Evolutionary conservation across 495 filamentous ascomycete species (phyloP), one percentile per base, ranked within the genome.

Genomic region (Hypomontagnella submonticulosa): DNA sequence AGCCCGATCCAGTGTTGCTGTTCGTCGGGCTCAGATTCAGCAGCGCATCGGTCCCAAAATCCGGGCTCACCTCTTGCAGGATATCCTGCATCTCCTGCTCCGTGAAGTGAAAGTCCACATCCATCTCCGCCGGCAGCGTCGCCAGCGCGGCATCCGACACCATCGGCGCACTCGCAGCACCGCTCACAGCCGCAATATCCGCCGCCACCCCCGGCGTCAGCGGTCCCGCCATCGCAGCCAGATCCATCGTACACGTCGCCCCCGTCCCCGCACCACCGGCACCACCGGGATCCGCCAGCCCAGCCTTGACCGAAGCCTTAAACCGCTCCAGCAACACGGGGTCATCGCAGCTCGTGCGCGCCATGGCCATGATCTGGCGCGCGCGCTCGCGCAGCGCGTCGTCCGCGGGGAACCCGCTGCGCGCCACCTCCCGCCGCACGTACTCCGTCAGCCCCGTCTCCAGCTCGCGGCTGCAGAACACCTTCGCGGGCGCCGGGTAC

Each of bases 381-480:
- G 80, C 83, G 59, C 73, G 64, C 10, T 67, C 63, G 16, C 73
- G 64, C 4, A 85, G 61, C 4, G 54, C 57, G 2, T 79, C 76
- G 48, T 84, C 80, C n/a, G 15, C 41, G 0, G 83, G 83, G 48
- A 78, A 79, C 10, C 42, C 59, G 0, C 44, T 69, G 4, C 53
- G 53, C 1, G 49, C 44, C 7, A 79, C 52, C 59, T 76, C 71
- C 0, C 38, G 48, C 4, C 63, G 61, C 30, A 81, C 79, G 61
- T 78, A 83, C 38, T 76, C 75, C 4, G 62, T 72, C 18, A 85
- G 63, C 11, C 76, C 80, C 20, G 38, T 66, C 69, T 85, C 83
- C 5, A 85, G 73, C 61, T 84, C 83, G 4, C 82, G 71, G 37
- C 81, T 83, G 67, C 82, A 84, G 59, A 85, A 85, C 0, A 85